Evolutionary conservation across 164 flowering plant genomes (phyloP).

Genomic region (Vitis vinifera): ASM3070453v1 NC_081816.1:21422501-21423000

Average conservation of each 20-base stretch:
- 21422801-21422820: background rate
- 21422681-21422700: conserved; percentile 89
- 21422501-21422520: conserved; percentile 67
- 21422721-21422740: conserved; percentile 56
- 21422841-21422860: too few species aligned
- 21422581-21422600: background rate
- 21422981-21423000: too few species aligned
- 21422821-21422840: too few species aligned
- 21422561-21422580: background rate
- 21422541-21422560: background rate
- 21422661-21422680: conserved; percentile 98
- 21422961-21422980: too few species aligned
- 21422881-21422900: too few species aligned
- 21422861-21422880: too few species aligned
- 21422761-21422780: conserved; percentile 39
- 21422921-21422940: too few species aligned
- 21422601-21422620: conserved; percentile 27
- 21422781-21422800: background rate
- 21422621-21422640: conserved; percentile 66
- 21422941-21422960: too few species aligned
- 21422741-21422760: conserved; percentile 39
- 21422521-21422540: conserved; percentile 7
- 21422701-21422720: conserved; percentile 68
- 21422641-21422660: conserved; percentile 93
- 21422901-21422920: too few species aligned